phyloP scores from a whole-genome alignment of 345 rosid species.

The Gossypioides kirkii region DNA sequence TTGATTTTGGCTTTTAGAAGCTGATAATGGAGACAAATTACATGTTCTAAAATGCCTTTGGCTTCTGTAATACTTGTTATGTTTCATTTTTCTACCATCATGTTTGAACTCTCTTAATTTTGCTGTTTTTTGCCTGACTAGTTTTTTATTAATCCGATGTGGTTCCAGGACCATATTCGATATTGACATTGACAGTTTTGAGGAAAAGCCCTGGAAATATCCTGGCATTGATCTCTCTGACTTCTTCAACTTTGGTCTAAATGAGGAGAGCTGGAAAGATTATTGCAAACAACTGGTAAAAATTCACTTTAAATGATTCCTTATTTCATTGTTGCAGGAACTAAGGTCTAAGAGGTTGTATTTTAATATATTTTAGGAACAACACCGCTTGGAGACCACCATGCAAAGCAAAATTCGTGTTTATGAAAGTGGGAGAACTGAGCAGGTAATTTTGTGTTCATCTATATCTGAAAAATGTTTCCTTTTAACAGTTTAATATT shows the following conservation, averaged over 20 bases:
- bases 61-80: neutral
- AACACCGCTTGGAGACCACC: conserved; percentile 79
- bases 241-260: conserved; percentile 92
- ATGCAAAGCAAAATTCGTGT: conserved; percentile 99
- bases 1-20: conserved; percentile 1
- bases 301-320: conserved; percentile 24
- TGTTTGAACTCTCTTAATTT: neutral
- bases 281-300: conserved; percentile 97
- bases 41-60: conserved; percentile 7
- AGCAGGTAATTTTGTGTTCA: conserved; percentile 53
- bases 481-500: neutral
- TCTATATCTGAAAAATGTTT: conserved; percentile 2
- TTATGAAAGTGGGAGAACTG: conserved; percentile 86
- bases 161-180: conserved; percentile 89
- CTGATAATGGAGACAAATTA: neutral
- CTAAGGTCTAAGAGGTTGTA: conserved; percentile 25
- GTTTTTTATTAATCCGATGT: conserved; percentile 13
- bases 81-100: neutral
- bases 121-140: neutral
- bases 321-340: conserved; percentile 6
- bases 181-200: conserved; percentile 85
- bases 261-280: conserved; percentile 97
- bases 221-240: conserved; percentile 70
- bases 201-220: conserved; percentile 98
- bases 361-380: conserved; percentile 55